phyloP scores from a whole-genome alignment of 257 asterid genomes.

The Solanum phureja region DNA sequence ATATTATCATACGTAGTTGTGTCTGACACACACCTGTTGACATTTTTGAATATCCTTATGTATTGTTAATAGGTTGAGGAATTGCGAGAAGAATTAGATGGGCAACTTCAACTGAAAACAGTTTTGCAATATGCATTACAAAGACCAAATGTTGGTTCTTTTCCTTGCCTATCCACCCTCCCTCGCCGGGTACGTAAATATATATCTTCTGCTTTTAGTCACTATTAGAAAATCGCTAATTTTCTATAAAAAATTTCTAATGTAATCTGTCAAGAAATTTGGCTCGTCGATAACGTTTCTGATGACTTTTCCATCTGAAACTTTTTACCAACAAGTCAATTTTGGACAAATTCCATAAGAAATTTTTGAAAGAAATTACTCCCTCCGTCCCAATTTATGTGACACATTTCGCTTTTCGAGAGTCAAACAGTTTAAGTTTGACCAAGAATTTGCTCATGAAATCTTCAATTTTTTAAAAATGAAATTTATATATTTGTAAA shows the following conservation, averaged over 20 bases:
- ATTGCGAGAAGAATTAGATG: slow-evolving; percentile 54
- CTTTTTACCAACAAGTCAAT: not conserved
- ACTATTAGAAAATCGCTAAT: not conserved
- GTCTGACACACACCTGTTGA: not conserved
- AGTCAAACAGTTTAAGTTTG: too few relatives aligned
- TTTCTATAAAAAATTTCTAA: not conserved
- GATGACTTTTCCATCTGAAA: not conserved
- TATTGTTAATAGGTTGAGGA: slow-evolving; percentile 31
- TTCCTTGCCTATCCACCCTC: slow-evolving; percentile 50
- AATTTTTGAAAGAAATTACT: not conserved
- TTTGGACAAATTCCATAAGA: not conserved
- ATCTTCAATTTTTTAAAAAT: too few relatives aligned
- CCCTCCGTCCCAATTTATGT: too few relatives aligned
- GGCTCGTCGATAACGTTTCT: not conserved
- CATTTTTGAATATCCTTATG: not conserved
- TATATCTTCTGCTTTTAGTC: not conserved
- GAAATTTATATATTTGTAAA: too few relatives aligned
- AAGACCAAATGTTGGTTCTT: slow-evolving; percentile 49
- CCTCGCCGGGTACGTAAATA: slow-evolving; percentile 24
- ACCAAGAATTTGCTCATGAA: too few relatives aligned
- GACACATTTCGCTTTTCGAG: too few relatives aligned
- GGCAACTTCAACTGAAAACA: slow-evolving; percentile 54
- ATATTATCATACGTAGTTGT: not conserved
- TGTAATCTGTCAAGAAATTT: not conserved
- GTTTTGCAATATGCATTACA: slow-evolving; percentile 67